Evolutionary conservation across 371 early-diverging fungal genomes (phyloP), one percentile per base, ranked within the genome.

Genomic region (Thermomucor indicae-seudaticae): DNA sequence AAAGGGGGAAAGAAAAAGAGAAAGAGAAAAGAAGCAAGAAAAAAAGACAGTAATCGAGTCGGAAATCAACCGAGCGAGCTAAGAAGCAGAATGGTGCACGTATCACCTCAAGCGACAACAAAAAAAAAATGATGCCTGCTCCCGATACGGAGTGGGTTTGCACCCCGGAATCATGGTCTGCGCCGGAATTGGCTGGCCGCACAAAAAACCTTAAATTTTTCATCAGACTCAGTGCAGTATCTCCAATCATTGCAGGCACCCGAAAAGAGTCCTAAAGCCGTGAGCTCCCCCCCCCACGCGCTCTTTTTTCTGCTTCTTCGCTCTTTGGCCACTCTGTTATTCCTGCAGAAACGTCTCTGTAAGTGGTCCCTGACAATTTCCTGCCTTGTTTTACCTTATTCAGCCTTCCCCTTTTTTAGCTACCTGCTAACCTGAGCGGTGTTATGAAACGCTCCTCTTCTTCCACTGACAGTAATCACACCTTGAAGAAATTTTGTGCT

Each of bases 371-470:
- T 37, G 16, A 16, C 11, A 19, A 37, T 37, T 19, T 37, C 19
- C 19, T 37, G 37, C 19, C 37, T 11, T 37, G 10, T 4, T 37
- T 37, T 11, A 37, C 10, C 37, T 45, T 28, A 5, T 45, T 11
- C 31, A 43, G 27, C 25, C 27, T 28, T 28, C 12, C 27, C 43
- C 27, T n/a, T 43, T 28, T 19, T 28, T 23, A 22, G 22, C 19
- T 37, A 25, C 11, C 28, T 24, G 6, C 27, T 30, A 28, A 22
- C 35, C 49, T 61, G 63, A 51, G 52, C 55, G 57, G 64, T 63
- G 54, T 43, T 57, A 68, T 68, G 69, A 68, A 68, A 62, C 69
- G 69, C 47, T 68, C 69, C 23, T 54, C 56, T 51, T 51, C 60
- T 37, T 44, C 57, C 24, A 49, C 52, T 43, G 52, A 51, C 45